Percentiles rank a stretch among this genome's conserved stretches.
Conservation (phyloP, 2,329 filamentous ascomycete species). For the Arthrobotrys iridis region DNA sequence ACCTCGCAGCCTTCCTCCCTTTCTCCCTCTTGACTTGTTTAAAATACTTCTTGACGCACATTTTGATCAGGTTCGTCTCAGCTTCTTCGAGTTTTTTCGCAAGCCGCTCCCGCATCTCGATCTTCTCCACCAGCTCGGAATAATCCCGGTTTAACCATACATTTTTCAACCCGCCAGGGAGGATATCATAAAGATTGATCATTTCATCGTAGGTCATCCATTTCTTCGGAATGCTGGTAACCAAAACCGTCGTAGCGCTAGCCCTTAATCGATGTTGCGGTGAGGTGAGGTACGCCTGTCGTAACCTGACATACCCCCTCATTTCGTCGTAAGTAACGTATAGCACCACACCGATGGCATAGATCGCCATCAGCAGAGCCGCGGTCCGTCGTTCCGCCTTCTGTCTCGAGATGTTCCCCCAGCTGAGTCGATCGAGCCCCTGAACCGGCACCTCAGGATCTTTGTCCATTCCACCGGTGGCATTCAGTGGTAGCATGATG, state of each 20-base stretch:
- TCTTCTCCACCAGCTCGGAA: conserved; percentile 83
- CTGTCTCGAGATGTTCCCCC: conserved; percentile 79
- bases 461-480: conserved; percentile 73
- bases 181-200: conserved; percentile 88
- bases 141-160: conserved; percentile 96
- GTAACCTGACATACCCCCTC: conserved; percentile 86
- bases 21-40: conserved; percentile 73
- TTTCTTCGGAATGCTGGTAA: conserved; percentile 87
- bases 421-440: conserved; percentile 83
- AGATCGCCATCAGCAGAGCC: conserved; percentile 80
- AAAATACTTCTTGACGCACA: conserved; percentile 80
- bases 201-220: conserved; percentile 89
- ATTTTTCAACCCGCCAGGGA: conserved; percentile 92
- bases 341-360: conserved; percentile 84
- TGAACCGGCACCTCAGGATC: conserved; percentile 66
- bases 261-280: conserved; percentile 92
- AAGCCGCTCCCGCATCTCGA: conserved; percentile 76
- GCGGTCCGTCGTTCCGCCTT: conserved; percentile 80
- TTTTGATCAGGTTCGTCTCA: conserved; percentile 83
- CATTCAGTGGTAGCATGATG: conserved; percentile 86
- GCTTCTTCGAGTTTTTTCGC: conserved; percentile 79
- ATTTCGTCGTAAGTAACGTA: conserved; percentile 87
- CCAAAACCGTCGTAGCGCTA: conserved; percentile 93
- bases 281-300: conserved; percentile 92
- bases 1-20: conserved; percentile 70